phyloP scores from a whole-genome alignment of 179 eudicot genomes.

The Actinidia arguta region DNA sequence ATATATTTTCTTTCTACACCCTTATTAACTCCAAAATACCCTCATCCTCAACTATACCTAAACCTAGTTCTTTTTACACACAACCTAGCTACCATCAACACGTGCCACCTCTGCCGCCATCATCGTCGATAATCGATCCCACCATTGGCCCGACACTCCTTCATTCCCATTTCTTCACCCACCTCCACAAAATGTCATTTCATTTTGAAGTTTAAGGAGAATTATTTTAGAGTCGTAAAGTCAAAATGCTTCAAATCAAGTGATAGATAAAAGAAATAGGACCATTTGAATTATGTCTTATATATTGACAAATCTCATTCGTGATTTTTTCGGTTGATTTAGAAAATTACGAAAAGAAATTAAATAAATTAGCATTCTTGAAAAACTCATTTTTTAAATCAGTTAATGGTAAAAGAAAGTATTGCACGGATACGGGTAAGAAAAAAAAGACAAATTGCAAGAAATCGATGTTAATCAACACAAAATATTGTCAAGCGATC shows the following conservation, averaged over 20 bases:
- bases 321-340: background rate
- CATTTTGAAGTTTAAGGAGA: background rate
- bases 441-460: background rate
- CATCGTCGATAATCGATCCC: no score
- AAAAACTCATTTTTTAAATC: background rate
- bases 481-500: no score
- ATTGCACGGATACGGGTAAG: background rate
- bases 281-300: background rate
- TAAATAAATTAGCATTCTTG: background rate
- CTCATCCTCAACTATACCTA: no score
- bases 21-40: no score
- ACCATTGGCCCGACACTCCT: no score
- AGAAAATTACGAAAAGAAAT: background rate
- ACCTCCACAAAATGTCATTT: conserved; percentile 13
- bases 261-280: background rate
- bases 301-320: no score
- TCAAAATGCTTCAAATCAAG: conserved; percentile 15
- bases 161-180: no score
- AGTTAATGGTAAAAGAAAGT: background rate
- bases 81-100: no score
- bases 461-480: no score
- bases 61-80: no score
- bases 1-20: no score
- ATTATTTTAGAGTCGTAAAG: conserved; percentile 7
- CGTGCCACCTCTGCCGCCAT: no score